Evolutionary conservation across 2,329 filamentous ascomycete species (phyloP).

Genomic region (Cryphonectria naterciae): DNA sequence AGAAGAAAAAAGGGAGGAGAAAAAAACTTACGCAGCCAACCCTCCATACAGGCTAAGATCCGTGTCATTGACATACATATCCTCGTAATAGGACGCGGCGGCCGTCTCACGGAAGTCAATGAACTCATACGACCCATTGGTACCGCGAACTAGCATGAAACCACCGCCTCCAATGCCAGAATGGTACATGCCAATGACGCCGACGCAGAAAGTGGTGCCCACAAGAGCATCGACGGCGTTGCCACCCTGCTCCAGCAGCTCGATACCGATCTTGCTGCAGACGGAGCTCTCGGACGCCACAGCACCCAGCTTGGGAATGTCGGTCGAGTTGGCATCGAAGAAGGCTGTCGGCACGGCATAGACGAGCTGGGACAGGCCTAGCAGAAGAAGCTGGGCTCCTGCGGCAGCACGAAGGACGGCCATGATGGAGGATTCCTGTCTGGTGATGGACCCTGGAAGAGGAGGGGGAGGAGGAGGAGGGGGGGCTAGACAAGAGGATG

Average conservation of each 20-base stretch:
- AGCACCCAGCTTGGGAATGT: conserved; percentile 49
- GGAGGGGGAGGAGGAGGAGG: not conserved
- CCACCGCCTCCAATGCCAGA: conserved; percentile 77
- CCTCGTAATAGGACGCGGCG: conserved; percentile 74
- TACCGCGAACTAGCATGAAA: conserved; percentile 72
- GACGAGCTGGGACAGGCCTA: conserved; percentile 39
- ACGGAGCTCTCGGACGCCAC: conserved; percentile 64
- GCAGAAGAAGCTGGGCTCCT: conserved; percentile 19
- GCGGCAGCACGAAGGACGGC: conserved; percentile 12
- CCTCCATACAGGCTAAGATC: conserved; percentile 69
- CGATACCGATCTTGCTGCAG: conserved; percentile 63
- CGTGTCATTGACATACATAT: conserved; percentile 78
- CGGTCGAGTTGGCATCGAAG: conserved; percentile 24
- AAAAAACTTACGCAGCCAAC: conserved; percentile 69
- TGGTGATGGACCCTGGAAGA: not conserved
- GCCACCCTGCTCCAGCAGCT: conserved; percentile 61
- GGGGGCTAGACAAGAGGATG: not conserved
- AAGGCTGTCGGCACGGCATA: conserved; percentile 34
- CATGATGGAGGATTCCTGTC: conserved; percentile 18
- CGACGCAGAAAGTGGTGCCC: conserved; percentile 67
- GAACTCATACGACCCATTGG: conserved; percentile 72
- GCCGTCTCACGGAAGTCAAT: conserved; percentile 87
- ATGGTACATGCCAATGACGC: conserved; percentile 68
- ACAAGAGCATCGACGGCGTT: conserved; percentile 71
- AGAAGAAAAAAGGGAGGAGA: conserved; percentile 42